Percentiles rank a stretch among this genome's conserved stretches.
Evolutionary conservation across 441 rosid species (phyloP).

Genomic region (Arabidopsis lyrata): DNA sequence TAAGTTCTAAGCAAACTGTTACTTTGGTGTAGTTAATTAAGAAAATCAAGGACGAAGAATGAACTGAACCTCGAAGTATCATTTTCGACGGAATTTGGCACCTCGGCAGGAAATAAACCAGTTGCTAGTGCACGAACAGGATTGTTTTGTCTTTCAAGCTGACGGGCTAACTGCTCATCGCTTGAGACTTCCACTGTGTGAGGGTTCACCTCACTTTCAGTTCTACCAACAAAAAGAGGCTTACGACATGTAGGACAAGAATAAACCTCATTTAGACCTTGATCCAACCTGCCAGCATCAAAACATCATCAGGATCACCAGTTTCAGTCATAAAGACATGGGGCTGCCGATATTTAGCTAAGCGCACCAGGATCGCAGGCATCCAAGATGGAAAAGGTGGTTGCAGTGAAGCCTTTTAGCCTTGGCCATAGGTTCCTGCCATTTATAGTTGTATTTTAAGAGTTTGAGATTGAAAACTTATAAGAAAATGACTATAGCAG

Average conservation of each 20-base stretch:
- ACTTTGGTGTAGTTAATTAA: conserved; percentile 1
- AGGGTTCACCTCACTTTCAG: conserved; percentile 65
- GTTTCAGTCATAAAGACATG: conserved; percentile 33
- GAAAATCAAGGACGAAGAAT: conserved; percentile 27
- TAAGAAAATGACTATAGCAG: conserved; percentile 19
- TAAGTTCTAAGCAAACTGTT: background rate
- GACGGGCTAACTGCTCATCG: conserved; percentile 88
- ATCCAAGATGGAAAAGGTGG: conserved; percentile 97
- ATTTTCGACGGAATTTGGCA: conserved; percentile 67
- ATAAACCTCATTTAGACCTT: conserved; percentile 89
- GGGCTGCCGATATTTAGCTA: conserved; percentile 32
- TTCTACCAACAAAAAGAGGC: conserved; percentile 84
- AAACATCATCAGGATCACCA: conserved; percentile 43
- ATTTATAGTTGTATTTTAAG: conserved; percentile 42
- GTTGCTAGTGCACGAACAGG: conserved; percentile 60
- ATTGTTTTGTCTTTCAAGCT: conserved; percentile 68
- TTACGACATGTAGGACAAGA: conserved; percentile 99
- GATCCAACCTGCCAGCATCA: conserved; percentile 88
- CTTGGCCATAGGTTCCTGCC: conserved; percentile 99
- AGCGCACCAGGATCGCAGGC: conserved; percentile 97
- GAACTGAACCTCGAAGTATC: conserved; percentile 80
- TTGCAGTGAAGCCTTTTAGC: conserved; percentile 93
- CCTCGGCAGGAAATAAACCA: conserved; percentile 74
- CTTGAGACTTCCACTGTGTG: conserved; percentile 57
- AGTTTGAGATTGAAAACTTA: conserved; percentile 32